Percentiles rank a stretch among this genome's conserved stretches.
Evolutionary conservation across 768 basidiomycete genomes (phyloP).

Genomic region (Leucocoprinus birnbaumii): DNA sequence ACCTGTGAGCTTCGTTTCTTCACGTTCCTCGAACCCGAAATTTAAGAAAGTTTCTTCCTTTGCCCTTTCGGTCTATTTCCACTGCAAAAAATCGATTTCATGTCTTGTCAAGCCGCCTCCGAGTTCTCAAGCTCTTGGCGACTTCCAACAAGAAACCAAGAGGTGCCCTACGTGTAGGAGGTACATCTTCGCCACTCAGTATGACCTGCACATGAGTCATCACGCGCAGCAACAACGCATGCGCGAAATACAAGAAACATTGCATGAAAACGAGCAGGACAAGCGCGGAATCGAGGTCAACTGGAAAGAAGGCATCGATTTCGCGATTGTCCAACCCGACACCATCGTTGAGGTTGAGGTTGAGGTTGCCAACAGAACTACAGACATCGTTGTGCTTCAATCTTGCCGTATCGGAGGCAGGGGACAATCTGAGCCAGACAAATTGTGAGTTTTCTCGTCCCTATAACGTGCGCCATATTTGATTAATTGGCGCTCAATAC

Average conservation of each 20-base stretch:
- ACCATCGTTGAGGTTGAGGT: slow-evolving; percentile 24
- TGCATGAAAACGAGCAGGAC: slow-evolving; percentile 42
- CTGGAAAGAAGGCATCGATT: slow-evolving; percentile 38
- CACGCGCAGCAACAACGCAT: slow-evolving; percentile 27
- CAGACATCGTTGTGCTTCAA: slow-evolving; percentile 17
- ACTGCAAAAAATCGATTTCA: no score
- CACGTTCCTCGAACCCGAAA: neutral
- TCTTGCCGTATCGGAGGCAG: slow-evolving; percentile 22
- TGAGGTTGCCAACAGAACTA: slow-evolving; percentile 21
- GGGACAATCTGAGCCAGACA: slow-evolving; percentile 19
- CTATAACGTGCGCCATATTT: neutral
- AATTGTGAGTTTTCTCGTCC: slow-evolving; percentile 18
- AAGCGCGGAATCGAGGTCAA: slow-evolving; percentile 44
- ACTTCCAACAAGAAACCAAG: slow-evolving; percentile 7
- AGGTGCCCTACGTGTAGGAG: slow-evolving; percentile 24
- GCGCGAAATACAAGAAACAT: slow-evolving; percentile 25
- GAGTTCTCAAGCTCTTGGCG: neutral
- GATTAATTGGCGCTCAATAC: neutral
- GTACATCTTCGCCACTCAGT: slow-evolving; percentile 18
- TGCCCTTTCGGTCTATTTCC: no score
- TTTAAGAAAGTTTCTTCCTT: no score
- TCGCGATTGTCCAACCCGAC: slow-evolving; percentile 40
- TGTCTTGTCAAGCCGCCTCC: neutral
- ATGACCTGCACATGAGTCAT: slow-evolving; percentile 25
- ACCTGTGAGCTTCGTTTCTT: slow-evolving; percentile 1